Conservation (phyloP, 2,329 filamentous ascomycete species). For the Botrytis cinerea region DNA sequence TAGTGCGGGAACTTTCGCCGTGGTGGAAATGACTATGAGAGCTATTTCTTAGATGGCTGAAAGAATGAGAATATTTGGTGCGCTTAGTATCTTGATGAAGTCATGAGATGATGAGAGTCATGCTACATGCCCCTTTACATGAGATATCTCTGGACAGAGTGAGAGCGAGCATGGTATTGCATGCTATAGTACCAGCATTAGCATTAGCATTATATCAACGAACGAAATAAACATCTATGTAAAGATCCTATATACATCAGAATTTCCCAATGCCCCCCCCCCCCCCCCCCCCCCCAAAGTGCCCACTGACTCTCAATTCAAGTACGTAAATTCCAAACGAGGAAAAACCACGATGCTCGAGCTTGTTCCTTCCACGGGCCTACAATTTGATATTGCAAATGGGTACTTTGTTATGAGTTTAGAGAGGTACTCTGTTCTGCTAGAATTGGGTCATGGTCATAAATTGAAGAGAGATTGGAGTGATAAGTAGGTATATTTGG, state of each 20-base stretch:
- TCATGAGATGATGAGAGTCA: neutral
- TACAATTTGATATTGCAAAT: neutral
- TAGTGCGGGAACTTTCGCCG: slow-evolving; percentile 94
- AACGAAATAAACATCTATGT: neutral
- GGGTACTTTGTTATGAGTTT: too few relatives aligned
- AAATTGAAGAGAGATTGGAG: too few relatives aligned
- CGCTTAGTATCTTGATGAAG: neutral
- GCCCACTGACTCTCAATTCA: neutral
- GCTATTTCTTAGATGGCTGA: slow-evolving; percentile 51
- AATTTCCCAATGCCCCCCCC: neutral
- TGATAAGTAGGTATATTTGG: neutral
- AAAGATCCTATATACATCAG: neutral
- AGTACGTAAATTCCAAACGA: neutral
- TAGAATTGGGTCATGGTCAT: too few relatives aligned
- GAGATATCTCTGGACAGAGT: neutral
- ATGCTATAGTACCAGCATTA: neutral
- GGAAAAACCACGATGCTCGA: neutral
- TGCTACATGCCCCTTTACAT: neutral
- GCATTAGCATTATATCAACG: neutral
- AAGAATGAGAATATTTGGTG: neutral
- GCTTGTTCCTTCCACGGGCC: neutral
- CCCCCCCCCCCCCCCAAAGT: too few relatives aligned
- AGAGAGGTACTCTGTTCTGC: too few relatives aligned
- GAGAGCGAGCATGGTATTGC: neutral
- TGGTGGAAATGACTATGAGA: slow-evolving; percentile 68